These are phyloP conservation scores for Amanita brunnescens DNA, from an alignment of 768 basidiomycete genomes.

Conservation along the genomic window DNA sequence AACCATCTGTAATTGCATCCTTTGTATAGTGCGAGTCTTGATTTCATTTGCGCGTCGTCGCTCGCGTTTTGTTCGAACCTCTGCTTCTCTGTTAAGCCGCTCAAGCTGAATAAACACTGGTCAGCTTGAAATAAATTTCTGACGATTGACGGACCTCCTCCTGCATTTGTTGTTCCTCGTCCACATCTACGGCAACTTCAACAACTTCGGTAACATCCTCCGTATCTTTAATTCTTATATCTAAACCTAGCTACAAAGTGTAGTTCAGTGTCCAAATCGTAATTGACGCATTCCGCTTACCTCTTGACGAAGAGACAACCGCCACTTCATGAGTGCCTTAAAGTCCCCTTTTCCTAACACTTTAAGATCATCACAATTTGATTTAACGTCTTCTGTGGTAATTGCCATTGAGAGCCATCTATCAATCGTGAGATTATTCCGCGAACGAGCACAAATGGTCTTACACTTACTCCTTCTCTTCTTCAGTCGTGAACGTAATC, in stretches of 20 bases:
- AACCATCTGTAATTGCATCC: constrained; percentile 96
- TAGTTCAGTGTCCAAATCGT: background rate
- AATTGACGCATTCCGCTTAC: constrained; percentile 28
- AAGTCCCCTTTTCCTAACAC: constrained; percentile 98
- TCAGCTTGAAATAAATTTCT: background rate
- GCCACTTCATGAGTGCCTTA: constrained; percentile 88
- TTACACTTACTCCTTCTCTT: constrained; percentile 76
- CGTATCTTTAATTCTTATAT: constrained; percentile 63
- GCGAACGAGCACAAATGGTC: constrained; percentile 14
- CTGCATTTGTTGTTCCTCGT: constrained; percentile 85
- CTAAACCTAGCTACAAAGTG: constrained; percentile 62
- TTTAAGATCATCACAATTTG: constrained; percentile 87
- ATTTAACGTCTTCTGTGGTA: constrained; percentile 72
- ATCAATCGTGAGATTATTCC: constrained; percentile 5
- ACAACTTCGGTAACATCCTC: constrained; percentile 71
- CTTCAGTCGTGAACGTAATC: constrained; percentile 69
- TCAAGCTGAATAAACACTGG: constrained; percentile 51
- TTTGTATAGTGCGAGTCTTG: constrained; percentile 79
- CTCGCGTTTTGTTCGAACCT: constrained; percentile 68
- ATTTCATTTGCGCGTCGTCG: constrained; percentile 83
- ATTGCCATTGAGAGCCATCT: constrained; percentile 69
- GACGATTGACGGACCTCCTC: constrained; percentile 54
- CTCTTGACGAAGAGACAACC: constrained; percentile 80
- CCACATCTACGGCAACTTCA: constrained; percentile 58
- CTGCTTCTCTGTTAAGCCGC: constrained; percentile 69